Conservation (phyloP, 176 grass and related monocot species). For the Oryza officinalis region DNA sequence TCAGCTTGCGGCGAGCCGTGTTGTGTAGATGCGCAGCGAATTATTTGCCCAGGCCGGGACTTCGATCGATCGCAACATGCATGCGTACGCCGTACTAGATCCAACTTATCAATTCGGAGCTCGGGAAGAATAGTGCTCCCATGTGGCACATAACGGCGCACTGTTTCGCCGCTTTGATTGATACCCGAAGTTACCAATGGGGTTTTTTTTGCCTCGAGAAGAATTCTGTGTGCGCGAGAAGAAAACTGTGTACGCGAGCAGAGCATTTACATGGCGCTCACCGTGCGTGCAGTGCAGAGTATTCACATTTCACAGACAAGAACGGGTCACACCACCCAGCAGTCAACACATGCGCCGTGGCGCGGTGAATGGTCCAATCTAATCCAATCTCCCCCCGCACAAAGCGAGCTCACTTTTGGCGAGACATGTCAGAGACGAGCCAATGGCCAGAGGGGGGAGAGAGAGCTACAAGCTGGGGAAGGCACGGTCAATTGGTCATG, state of each 20-base stretch:
- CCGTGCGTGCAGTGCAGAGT: too few species aligned
- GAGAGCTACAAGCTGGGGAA: too few species aligned
- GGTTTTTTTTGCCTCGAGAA: background rate
- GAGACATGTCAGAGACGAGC: slow-evolving; percentile 1
- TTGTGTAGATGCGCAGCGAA: background rate
- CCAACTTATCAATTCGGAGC: background rate
- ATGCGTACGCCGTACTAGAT: background rate
- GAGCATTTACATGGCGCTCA: too few species aligned
- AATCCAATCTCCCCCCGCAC: background rate
- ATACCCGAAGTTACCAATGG: background rate
- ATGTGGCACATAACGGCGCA: background rate
- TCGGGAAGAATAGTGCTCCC: background rate
- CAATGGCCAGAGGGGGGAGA: background rate
- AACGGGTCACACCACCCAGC: background rate
- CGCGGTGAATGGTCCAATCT: slow-evolving; percentile 23
- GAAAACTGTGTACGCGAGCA: too few species aligned
- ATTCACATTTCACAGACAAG: too few species aligned
- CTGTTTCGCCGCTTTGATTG: background rate
- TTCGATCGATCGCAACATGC: slow-evolving; percentile 10
- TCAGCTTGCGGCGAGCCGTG: background rate
- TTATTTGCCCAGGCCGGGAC: slow-evolving; percentile 23
- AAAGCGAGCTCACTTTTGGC: slow-evolving; percentile 21
- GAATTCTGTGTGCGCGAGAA: background rate
- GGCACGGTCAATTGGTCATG: background rate
- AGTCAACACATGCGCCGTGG: background rate